Percentiles rank a stretch among this genome's conserved stretches.
phyloP scores from a whole-genome alignment of 106 monocot genomes.

The Dioscorea dumetorum region DNA sequence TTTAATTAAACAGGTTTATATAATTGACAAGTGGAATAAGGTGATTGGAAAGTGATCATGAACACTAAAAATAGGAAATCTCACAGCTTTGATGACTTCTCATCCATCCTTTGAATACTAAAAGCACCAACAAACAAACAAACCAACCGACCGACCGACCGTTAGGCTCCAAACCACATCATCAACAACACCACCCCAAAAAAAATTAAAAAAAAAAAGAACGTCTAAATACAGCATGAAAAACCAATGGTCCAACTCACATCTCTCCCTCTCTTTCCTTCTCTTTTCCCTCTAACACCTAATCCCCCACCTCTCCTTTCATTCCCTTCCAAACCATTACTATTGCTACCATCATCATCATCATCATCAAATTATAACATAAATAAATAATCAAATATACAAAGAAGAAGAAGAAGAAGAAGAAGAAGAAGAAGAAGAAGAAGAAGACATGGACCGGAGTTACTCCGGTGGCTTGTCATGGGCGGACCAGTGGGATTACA shows the following conservation, averaged over 20 bases:
- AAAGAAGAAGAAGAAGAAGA: background rate
- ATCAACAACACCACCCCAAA: no score
- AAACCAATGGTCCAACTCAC: background rate
- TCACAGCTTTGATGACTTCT: no score
- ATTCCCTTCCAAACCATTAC: background rate
- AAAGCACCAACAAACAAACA: no score
- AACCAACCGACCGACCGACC: no score
- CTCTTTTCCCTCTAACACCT: background rate
- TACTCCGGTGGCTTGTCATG: constrained; percentile 9
- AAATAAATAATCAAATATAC: background rate
- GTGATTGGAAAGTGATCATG: no score
- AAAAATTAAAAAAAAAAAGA: no score
- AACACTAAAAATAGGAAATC: no score
- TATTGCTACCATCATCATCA: background rate
- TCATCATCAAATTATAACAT: background rate
- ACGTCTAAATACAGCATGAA: background rate
- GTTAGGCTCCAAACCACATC: background rate
- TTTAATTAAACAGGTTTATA: no score
- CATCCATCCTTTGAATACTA: no score
- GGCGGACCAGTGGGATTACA: constrained; percentile 14
- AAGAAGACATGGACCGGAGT: background rate
- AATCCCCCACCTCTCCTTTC: background rate
- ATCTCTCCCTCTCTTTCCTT: background rate
- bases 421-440: background rate
- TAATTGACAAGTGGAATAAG: no score